phyloP scores from a whole-genome alignment of 2,329 filamentous ascomycete genomes.

The Cladosporium sp. region DNA sequence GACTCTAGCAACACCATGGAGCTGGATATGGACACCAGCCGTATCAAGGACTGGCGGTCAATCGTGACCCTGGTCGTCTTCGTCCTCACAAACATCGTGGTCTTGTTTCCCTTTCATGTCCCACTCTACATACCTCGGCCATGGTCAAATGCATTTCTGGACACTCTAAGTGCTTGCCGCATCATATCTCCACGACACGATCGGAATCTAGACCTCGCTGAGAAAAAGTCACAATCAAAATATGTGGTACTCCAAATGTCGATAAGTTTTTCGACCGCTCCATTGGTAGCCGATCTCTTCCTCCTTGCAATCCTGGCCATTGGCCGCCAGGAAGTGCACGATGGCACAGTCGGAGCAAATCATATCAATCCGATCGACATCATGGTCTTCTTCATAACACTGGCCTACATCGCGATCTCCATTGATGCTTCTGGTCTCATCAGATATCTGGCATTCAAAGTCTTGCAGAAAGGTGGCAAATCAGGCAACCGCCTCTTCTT shows the following conservation, averaged over 20 bases:
- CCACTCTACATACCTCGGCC: constrained; percentile 61
- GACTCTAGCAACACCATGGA: constrained; percentile 31
- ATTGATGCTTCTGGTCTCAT: constrained; percentile 76
- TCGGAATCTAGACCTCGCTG: constrained; percentile 27
- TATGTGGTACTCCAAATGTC: constrained; percentile 61
- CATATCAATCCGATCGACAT: constrained; percentile 71
- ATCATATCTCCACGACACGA: constrained; percentile 53
- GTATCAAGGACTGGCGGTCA: constrained; percentile 67
- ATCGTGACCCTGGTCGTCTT: constrained; percentile 72
- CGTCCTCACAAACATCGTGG: constrained; percentile 67
- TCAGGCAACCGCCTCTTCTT: constrained; percentile 70
- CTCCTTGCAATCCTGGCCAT: constrained; percentile 70
- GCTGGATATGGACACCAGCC: constrained; percentile 50
- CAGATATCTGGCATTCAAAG: constrained; percentile 69
- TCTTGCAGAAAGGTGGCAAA: constrained; percentile 66
- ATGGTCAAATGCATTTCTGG: constrained; percentile 50
- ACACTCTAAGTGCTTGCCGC: constrained; percentile 50
- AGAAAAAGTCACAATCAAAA: constrained; percentile 37
- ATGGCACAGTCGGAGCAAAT: constrained; percentile 66
- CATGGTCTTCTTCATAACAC: constrained; percentile 72
- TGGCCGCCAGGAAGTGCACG: constrained; percentile 66
- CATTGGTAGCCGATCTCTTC: constrained; percentile 70
- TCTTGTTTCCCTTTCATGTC: constrained; percentile 69
- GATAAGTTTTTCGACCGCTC: constrained; percentile 71
- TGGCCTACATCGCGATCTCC: constrained; percentile 76